Evolutionary conservation across 2,329 filamentous ascomycete species (phyloP), one percentile per base, ranked within the genome.

Genomic region (Fonsecaea monophora): DNA sequence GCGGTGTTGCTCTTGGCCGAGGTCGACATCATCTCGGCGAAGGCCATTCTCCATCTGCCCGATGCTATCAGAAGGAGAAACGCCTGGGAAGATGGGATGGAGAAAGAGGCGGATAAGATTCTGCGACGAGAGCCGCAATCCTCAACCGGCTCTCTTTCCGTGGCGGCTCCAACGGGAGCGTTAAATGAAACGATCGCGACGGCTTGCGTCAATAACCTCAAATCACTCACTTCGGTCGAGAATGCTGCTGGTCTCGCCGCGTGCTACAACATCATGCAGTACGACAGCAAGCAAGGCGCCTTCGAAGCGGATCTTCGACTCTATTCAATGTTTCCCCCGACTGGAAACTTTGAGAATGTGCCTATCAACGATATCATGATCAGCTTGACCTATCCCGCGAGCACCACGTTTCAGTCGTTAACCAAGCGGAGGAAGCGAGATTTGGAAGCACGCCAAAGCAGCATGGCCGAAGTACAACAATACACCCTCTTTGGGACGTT

Each of bases 291-390:
- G 38, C 88, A 86, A 0, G 91, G 91, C 35, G 81, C 87, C 15
- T 95, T 95, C 76, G 86, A 91, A 77, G 91, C 91, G 35, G 92
- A 95, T 75, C 78, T 95, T 59, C 85, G 91, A 62, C 81, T 95
- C 67, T 95, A 88, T 79, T 88, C 89, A 77, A 79, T 94, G 55
- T 88, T 87, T 5, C 78, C 84, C 0, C 83, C 90, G 0, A 83
- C 77, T 10, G 77, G 79, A 21, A 78, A 79, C 15, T 86, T 85
- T 80, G 71, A 72, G 18, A 78, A 78, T 13, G 74, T 84, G 10
- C 75, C 67, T n/a, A 66, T 71, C 25, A 71, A 72, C n/a, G 70
- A 76, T 32, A 73, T 75, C 57, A 74, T 70, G 4, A 59, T 78
- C 45, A 68, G 73, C 25, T 67, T 78, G 53, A 72, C 68, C 1